Percentiles rank a stretch among this genome's conserved stretches.
phyloP scores from a whole-genome alignment of 176 grass and related monocot species.

The Triticum turgidum region DNA sequence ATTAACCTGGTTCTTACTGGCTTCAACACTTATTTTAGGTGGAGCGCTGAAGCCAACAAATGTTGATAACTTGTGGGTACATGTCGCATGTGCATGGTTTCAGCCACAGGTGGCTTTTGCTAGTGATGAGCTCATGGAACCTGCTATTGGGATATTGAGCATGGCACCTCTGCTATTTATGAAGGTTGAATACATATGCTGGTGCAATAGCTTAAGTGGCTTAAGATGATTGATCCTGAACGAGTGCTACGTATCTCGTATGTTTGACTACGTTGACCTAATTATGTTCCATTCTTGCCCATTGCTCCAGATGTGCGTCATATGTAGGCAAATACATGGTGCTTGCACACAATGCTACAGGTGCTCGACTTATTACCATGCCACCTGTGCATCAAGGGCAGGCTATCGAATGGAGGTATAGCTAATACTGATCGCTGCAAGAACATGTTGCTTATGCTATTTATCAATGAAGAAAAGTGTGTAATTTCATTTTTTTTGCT shows the following conservation, averaged over 20 bases:
- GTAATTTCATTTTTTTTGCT: not conserved
- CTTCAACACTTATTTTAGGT: conserved; percentile 50
- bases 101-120: conserved; percentile 95
- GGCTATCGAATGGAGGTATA: conserved; percentile 96
- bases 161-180: conserved; percentile 78
- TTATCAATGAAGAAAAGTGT: conserved; percentile 9
- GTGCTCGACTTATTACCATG: conserved; percentile 96
- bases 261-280: conserved; percentile 28
- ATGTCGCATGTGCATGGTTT: conserved; percentile 98
- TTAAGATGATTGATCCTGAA: conserved; percentile 5
- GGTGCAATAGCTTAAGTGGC: not conserved
- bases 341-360: conserved; percentile 96
- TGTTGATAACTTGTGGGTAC: conserved; percentile 87
- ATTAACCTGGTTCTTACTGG: conserved; percentile 29
- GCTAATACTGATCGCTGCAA: conserved; percentile 21
- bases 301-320: conserved; percentile 82
- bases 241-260: not conserved
- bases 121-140: conserved; percentile 95
- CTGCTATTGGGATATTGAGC: conserved; percentile 91
- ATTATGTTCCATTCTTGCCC: conserved; percentile 26
- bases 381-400: conserved; percentile 97
- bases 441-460: conserved; percentile 2
- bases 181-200: conserved; percentile 63
- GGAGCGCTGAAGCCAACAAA: conserved; percentile 95
- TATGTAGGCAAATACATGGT: conserved; percentile 99